A percentile compares a stretch with the other conserved stretches of the same genome.
Conservation (phyloP, 371 early-diverging fungal genomes). For the Mucor mucedo region DNA sequence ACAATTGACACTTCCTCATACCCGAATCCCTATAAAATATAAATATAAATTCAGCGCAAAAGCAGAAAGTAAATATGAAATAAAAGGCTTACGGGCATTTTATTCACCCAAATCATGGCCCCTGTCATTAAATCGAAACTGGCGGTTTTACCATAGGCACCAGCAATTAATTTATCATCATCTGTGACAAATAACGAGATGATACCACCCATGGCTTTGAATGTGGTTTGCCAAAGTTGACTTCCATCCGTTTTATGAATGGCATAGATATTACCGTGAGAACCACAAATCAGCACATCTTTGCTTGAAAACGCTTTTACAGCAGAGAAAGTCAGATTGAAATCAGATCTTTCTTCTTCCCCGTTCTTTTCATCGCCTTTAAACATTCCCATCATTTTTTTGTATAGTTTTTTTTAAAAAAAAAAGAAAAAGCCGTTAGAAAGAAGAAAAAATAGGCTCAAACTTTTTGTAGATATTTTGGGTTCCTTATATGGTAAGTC, state of each 20-base stretch:
- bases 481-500: no score
- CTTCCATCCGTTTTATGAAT: slow-evolving; percentile 33
- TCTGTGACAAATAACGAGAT: slow-evolving; percentile 12
- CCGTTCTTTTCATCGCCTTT: no score
- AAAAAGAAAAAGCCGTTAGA: no score
- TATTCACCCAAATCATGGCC: slow-evolving; percentile 12
- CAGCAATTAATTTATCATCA: slow-evolving; percentile 8
- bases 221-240: slow-evolving; percentile 31
- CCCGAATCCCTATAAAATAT: slow-evolving; percentile 17
- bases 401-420: no score
- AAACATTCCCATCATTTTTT: no score
- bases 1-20: slow-evolving; percentile 12
- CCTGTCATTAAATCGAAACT: slow-evolving; percentile 9
- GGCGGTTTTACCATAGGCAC: background rate
- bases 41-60: slow-evolving; percentile 4
- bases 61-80: no score
- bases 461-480: no score
- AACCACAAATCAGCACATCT: slow-evolving; percentile 35
- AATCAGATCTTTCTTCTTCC: no score
- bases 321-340: no score
- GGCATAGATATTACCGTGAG: slow-evolving; percentile 38
- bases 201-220: background rate
- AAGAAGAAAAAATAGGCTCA: no score
- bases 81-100: background rate
- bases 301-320: slow-evolving; percentile 3